Evolutionary conservation across 2,329 filamentous ascomycete genomes (phyloP), one percentile per base, ranked within the genome.

Genomic region (Allantophomopsis lycopodina): DNA sequence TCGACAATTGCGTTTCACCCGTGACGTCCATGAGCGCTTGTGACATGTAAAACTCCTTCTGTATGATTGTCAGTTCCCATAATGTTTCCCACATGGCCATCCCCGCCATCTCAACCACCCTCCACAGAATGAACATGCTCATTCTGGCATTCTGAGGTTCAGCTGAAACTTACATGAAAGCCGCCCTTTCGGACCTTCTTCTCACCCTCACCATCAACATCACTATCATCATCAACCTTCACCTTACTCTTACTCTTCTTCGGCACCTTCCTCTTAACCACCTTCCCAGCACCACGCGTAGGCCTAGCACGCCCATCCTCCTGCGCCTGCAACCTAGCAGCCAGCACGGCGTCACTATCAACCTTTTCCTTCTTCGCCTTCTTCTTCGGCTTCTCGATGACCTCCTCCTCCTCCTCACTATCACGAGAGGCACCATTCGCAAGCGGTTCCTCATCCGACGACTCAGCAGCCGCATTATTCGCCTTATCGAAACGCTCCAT

Each of bases 301-400:
- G 83, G 71, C 37, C 76, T 77, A 2, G 64, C 66, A 37, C 72
- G 63, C 43, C 76, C 70, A 59, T 96, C 94, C 63, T 95, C 86
- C 59, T 96, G 84, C 0, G 87, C 89, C 60, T 98, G 91, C 30
- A 98, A 68, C 57, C 82, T 76, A 13, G 87, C 87, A 1, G 91
- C 91, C 45, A 89, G 75, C 35, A 82, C 77, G 28, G 89, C 91
- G 60, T 98, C 91, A 23, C 83, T 80, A 47, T 94, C 85, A 48
- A 73, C 64, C 20, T 75, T 70, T 34, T 73, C 71, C 55, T 78
- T 78, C 42, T 66, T 37, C 40, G 53, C 52, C 59, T 81, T 81
- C 62, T 85, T 86, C 56, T 79, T 83, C 46, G 62, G 23, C 23
- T 28, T 28, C 23, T 28, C 20, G 75, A 6, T 20, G 75, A 71